Evolutionary conservation across 2,329 filamentous ascomycete species (phyloP).

Genomic region (Rhinocladiella similis): DNA sequence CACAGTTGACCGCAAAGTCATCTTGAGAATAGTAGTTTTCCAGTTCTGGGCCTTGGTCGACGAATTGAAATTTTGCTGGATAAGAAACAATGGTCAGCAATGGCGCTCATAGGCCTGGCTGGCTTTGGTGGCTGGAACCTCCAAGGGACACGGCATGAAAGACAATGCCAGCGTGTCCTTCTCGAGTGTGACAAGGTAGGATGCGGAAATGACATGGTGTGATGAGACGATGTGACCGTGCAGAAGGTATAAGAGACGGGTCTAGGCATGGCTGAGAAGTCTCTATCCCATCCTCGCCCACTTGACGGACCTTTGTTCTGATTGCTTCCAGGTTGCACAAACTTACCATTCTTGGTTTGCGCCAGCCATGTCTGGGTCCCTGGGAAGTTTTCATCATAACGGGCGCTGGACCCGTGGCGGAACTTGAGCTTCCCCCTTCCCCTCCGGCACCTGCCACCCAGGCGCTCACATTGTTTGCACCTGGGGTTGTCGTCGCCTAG

Average conservation of each 20-base stretch:
- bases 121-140: not conserved
- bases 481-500: conserved; percentile 29
- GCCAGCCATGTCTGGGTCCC: conserved; percentile 30
- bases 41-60: conserved; percentile 29
- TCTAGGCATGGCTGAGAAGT: conserved; percentile 6
- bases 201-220: not conserved
- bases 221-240: not conserved
- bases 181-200: conserved; percentile 12
- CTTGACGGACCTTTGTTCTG: not conserved
- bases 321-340: conserved; percentile 16
- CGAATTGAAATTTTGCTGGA: conserved; percentile 30
- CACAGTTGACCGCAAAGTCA: conserved; percentile 12
- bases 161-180: conserved; percentile 8
- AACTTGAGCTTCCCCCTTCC: conserved; percentile 29
- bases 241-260: conserved; percentile 11
- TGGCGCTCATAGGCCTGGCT: conserved; percentile 7
- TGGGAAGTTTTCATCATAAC: conserved; percentile 28
- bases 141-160: conserved; percentile 10
- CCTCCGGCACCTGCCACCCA: conserved; percentile 25
- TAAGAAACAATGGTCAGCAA: conserved; percentile 7
- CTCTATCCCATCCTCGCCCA: not conserved
- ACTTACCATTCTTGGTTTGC: conserved; percentile 31
- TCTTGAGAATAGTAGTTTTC: conserved; percentile 31
- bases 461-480: conserved; percentile 29
- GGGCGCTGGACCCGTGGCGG: conserved; percentile 28